Evolutionary conservation across 768 basidiomycete species (phyloP), one percentile per base, ranked within the genome.

Genomic region (Termitomyces sp.): DNA sequence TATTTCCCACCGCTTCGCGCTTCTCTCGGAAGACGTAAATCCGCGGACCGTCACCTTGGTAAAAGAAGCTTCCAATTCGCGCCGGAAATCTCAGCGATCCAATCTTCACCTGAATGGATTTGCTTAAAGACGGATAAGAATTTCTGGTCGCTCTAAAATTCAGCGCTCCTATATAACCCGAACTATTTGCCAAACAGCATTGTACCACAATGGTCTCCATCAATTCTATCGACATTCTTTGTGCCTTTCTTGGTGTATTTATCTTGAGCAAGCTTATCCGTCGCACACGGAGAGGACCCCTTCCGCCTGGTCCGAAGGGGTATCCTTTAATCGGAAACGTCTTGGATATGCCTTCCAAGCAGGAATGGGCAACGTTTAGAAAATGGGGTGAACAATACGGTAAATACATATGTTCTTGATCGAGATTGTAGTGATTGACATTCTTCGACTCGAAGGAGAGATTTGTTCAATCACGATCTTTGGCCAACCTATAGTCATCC

Each of bases 381-480:
- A 70, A 74, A 20, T 79, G 85, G 78, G 76, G 81, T 22, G 75
- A 80, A 59, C 70, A 69, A 66, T 86, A 77, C 61, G 84, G 84
- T 77, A 60, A 30, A 73, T 62, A 22, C 10, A 10, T 38, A 20
- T 53, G 13, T 30, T 35, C 26, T 18, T 36, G 8, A 28, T 33
- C 12, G 30, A 49, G 24, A 10, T 13, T 4, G 2, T 10, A 40
- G 32, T 50, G 24, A 44, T 40, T 52, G 28, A 57, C 40, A 43
- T 50, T 20, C 20, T 33, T 33, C 32, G 4, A 28, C 32, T 50
- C 43, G 13, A 58, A 87, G 85, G 85, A 38, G 81, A 82, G 56
- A 84, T 87, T 24, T 77, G 78, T 59, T 85, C 84, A 44, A 76
- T 79, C 1, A 85, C 81, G 28, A 72, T 86, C 14, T 71, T 87